Conservation (phyloP, 1,284 basidiomycete species). For the Fomitiporia mediterranea region DNA sequence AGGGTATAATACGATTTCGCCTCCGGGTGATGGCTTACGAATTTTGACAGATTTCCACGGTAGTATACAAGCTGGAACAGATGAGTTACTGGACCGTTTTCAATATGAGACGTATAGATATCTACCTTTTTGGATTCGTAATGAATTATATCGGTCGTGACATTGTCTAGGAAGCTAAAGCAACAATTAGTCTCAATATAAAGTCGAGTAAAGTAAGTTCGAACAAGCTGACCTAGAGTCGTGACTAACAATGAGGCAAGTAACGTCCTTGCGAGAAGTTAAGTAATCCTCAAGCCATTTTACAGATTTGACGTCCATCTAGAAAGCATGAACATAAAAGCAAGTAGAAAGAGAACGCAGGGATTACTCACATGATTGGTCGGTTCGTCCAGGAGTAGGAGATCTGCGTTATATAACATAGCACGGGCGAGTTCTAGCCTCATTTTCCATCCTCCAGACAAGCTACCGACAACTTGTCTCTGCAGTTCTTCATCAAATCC, state of each 20-base stretch:
- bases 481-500: slow-evolving; percentile 92
- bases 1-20: slow-evolving; percentile 98
- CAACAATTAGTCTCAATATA: slow-evolving; percentile 7
- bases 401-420: slow-evolving; percentile 96
- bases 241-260: slow-evolving; percentile 95
- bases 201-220: slow-evolving; percentile 21
- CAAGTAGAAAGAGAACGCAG: slow-evolving; percentile 19
- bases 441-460: slow-evolving; percentile 99
- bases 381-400: slow-evolving; percentile 89
- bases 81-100: slow-evolving; percentile 62
- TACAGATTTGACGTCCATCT: slow-evolving; percentile 89
- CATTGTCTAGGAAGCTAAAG: slow-evolving; percentile 86
- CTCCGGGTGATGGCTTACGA: slow-evolving; percentile 89
- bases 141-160: slow-evolving; percentile 98
- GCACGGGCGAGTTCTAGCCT: slow-evolving; percentile 88
- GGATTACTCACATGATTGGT: slow-evolving; percentile 76
- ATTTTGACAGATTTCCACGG: slow-evolving; percentile 88
- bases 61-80: slow-evolving; percentile 81
- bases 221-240: slow-evolving; percentile 93
- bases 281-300: slow-evolving; percentile 94
- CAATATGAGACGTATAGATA: slow-evolving; percentile 93
- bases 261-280: slow-evolving; percentile 74
- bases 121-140: slow-evolving; percentile 88
- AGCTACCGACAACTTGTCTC: slow-evolving; percentile 78
- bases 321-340: slow-evolving; percentile 22